These are phyloP conservation scores for Trichoderma simmonsii DNA, from an alignment of 2,329 filamentous ascomycete species.

Conservation along the genomic window DNA sequence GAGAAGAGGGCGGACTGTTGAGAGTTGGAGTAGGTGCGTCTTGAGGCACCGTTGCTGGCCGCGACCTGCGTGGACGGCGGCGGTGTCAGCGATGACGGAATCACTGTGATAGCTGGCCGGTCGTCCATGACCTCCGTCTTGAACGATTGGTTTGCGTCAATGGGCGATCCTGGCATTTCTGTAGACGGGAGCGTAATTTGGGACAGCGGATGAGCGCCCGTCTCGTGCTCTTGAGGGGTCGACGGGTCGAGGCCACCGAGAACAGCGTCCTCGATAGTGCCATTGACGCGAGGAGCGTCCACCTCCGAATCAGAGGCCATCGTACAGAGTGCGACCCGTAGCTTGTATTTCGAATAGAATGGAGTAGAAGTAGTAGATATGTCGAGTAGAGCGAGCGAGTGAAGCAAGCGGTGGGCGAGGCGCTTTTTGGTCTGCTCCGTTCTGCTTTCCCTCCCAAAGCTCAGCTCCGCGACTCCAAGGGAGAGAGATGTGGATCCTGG, in stretches of 20 bases:
- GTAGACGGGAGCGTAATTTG: slow-evolving; percentile 57
- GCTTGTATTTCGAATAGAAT: background rate
- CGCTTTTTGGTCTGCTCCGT: background rate
- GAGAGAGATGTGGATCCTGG: slow-evolving; percentile 9
- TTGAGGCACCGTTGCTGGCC: slow-evolving; percentile 28
- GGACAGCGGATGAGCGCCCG: slow-evolving; percentile 36
- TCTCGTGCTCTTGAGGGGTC: slow-evolving; percentile 34
- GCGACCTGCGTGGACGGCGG: slow-evolving; percentile 54
- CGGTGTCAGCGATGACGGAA: slow-evolving; percentile 57
- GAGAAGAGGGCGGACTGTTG: slow-evolving; percentile 52
- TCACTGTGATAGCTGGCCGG: slow-evolving; percentile 42
- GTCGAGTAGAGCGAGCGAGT: background rate
- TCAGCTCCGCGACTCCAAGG: slow-evolving; percentile 1
- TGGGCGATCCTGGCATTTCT: slow-evolving; percentile 52
- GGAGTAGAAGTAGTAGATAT: background rate
- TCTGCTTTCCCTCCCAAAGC: background rate
- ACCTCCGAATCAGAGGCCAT: slow-evolving; percentile 35
- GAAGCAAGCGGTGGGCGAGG: background rate
- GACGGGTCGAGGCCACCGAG: slow-evolving; percentile 34
- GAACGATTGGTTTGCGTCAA: slow-evolving; percentile 48
- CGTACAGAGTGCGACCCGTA: background rate
- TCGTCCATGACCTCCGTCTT: slow-evolving; percentile 51
- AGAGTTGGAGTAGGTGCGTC: slow-evolving; percentile 37
- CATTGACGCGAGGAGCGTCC: slow-evolving; percentile 30
- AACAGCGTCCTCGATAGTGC: slow-evolving; percentile 30